phyloP scores from a whole-genome alignment of 108 stramenopile species.

The Cyclotella baltica region DNA sequence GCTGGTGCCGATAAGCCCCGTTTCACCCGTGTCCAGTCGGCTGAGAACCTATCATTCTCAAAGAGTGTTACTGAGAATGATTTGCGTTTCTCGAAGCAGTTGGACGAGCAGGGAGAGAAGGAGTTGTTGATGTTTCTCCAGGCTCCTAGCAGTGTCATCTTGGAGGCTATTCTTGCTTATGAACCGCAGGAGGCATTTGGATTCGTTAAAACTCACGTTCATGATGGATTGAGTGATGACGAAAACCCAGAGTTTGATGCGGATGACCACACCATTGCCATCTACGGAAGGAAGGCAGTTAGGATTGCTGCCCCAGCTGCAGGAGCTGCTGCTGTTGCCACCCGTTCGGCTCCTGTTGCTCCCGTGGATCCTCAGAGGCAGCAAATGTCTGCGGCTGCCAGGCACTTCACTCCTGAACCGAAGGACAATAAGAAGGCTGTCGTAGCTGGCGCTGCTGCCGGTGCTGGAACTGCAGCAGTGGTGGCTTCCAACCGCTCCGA shows the following conservation, averaged over 20 bases:
- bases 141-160: not conserved
- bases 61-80: not conserved
- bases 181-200: not conserved
- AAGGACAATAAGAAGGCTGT: not conserved
- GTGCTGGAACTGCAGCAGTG: not conserved
- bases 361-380: not conserved
- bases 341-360: too few relatives aligned
- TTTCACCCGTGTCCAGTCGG: not conserved
- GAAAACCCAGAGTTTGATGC: conserved; percentile 11
- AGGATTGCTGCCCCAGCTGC: not conserved
- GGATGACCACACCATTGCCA: not conserved
- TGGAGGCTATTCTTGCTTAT: not conserved
- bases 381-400: not conserved
- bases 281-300: not conserved
- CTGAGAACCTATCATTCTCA: not conserved
- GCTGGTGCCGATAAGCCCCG: not conserved
- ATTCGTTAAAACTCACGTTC: conserved; percentile 5
- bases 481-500: too few relatives aligned
- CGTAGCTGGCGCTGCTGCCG: not conserved
- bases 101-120: conserved; percentile 6
- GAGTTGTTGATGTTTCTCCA: conserved; percentile 2
- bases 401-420: not conserved
- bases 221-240: conserved; percentile 14
- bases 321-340: not conserved
- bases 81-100: not conserved